These are phyloP conservation scores for Hibiscus syriacus DNA, from an alignment of 345 rosid genomes.

Conservation along the genomic window DNA sequence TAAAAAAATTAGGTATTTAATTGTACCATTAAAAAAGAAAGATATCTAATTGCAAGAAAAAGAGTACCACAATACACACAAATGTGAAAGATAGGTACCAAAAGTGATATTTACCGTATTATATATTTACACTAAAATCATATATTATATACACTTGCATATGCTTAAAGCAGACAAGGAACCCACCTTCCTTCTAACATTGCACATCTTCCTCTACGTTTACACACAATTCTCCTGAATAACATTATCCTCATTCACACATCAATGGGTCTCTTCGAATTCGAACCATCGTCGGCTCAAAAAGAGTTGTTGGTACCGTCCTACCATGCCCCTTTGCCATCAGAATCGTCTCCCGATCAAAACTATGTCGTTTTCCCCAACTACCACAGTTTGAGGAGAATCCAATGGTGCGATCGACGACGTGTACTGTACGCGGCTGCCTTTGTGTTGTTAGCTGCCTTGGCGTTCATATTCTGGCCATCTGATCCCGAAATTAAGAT, in stretches of 20 bases:
- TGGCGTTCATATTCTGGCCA: slow-evolving; percentile 57
- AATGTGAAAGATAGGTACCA: no score
- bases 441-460: slow-evolving; percentile 29
- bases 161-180: background rate
- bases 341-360: slow-evolving; percentile 15
- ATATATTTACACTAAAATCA: no score
- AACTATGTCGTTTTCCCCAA: slow-evolving; percentile 23
- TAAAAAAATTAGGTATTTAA: no score
- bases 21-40: no score
- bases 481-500: slow-evolving; percentile 59
- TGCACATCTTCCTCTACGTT: slow-evolving; percentile 5
- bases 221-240: background rate
- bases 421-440: slow-evolving; percentile 21
- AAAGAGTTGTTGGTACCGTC: slow-evolving; percentile 10
- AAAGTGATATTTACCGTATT: no score
- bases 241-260: slow-evolving; percentile 7
- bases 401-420: slow-evolving; percentile 14
- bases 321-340: slow-evolving; percentile 18
- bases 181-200: background rate
- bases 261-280: slow-evolving; percentile 29
- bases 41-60: no score
- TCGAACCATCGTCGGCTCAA: background rate
- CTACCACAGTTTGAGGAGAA: background rate
- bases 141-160: no score
- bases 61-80: no score